phyloP scores from a whole-genome alignment of 192 early-diverging fungal species.

The Entomortierella lignicola region DNA sequence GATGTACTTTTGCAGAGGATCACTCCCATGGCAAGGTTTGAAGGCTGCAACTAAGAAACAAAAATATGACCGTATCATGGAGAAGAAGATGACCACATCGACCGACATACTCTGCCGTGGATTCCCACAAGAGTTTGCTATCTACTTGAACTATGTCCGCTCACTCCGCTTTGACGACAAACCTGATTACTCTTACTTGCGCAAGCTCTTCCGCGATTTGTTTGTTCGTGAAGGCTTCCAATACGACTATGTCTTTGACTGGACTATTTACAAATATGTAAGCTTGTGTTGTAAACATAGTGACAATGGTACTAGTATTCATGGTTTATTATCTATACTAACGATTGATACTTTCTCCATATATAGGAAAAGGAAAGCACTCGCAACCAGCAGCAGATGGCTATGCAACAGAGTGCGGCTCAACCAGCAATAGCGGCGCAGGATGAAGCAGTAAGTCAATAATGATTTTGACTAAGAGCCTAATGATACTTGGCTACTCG shows the following conservation, averaged over 20 bases:
- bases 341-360: background rate
- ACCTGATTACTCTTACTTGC: slow-evolving; percentile 91
- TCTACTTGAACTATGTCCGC: slow-evolving; percentile 89
- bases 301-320: no score
- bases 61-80: slow-evolving; percentile 96
- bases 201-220: slow-evolving; percentile 86
- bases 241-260: slow-evolving; percentile 93
- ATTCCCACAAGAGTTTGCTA: slow-evolving; percentile 87
- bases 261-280: slow-evolving; percentile 82
- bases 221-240: slow-evolving; percentile 86
- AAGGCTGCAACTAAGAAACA: slow-evolving; percentile 91
- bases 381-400: slow-evolving; percentile 46
- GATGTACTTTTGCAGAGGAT: slow-evolving; percentile 92
- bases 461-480: background rate
- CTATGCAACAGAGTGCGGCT: slow-evolving; percentile 10
- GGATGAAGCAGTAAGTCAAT: slow-evolving; percentile 13
- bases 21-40: slow-evolving; percentile 93
- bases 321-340: no score
- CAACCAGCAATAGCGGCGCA: slow-evolving; percentile 19
- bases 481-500: background rate
- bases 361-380: slow-evolving; percentile 47
- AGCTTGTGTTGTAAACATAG: slow-evolving; percentile 16
- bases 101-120: slow-evolving; percentile 86
- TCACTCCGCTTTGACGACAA: slow-evolving; percentile 91
- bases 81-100: slow-evolving; percentile 89